Base-by-base conservation (phyloP, 139 green algal genomes). In the Picochlorum sp. region DNA sequence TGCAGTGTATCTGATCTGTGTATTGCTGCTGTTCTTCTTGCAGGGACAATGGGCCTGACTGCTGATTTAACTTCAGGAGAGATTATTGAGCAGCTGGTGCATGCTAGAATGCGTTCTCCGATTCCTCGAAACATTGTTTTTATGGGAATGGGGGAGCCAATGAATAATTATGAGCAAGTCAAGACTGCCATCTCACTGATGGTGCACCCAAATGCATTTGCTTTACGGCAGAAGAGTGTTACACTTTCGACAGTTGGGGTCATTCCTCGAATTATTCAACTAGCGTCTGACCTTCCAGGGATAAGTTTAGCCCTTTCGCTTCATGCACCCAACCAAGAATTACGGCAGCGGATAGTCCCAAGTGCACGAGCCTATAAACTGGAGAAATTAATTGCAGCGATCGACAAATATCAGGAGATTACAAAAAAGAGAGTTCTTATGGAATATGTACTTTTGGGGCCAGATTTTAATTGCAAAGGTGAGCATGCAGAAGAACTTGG, bases 61-160 rank as follows among this genome's bases (percentile, higher is more conserved):
- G 93, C 81, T 6, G 85, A 97, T 68, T 81, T 98, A 21, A 88
- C 75, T 7, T 74, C 82, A 2, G 92, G 87, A 0, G 93, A 98
- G 71, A 98, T 98, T 14, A 20, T 97, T 6, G 93, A 98, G 81
- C 92, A 98, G 79, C 78, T 97, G 37, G 76, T 95, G 45, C 84
- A 95, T 55, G 92, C 92, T 1, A 30, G 37, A 0, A 70, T 90
- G 4, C 24, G 15, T 16, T 55, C 66, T 15, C 18, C 51, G 15
- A 20, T 68, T 2, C 58, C 67, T 30, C 74, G 86, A 18, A 98
- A 98, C 71, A 74, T 97, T 3, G 92, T 97, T 6, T 98, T 98
- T 76, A 98, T 98, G 92, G 90, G 88, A 57, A 96, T 96, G 92
- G 92, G 92, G 1, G 92, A 98, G 80, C 93, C 93, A 2, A 72